Base-by-base conservation (phyloP, 2,329 filamentous ascomycete species). In the Colletotrichum incanum region DNA sequence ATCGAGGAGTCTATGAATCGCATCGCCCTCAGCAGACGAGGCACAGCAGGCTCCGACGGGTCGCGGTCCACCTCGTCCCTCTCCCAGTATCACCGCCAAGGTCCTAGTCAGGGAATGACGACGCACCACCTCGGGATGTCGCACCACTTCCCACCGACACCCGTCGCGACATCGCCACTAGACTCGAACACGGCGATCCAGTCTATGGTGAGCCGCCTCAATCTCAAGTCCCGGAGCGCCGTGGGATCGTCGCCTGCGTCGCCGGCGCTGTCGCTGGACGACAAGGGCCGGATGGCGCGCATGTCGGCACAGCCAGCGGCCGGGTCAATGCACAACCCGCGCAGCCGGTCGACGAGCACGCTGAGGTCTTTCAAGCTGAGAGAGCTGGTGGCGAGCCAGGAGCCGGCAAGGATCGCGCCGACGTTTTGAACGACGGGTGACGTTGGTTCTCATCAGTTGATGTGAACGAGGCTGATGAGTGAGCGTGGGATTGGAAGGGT, bases 141-240 rank as follows among this genome's bases (percentile, higher is more conserved):
- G 23, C 54, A 65, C 31, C 45, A 34, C 28, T 61, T 71, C 47
- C 77, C 78, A 12, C 79, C 79, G 9, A 72, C 72, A 1, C 73
- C 73, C 1, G 66, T 71, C 0, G 54, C 68, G 8, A 78, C 78
- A 11, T 79, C 80, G 37, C 78, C 78, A 1, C 74, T 80, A 16
- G 77, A 78, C 55, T 65, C 75, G 1, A 72, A 71, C 3, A 72
- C 78, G 2, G 79, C 79, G 11, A 78, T 83, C 62, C 76, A 73
- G 23, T 76, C 78, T 5, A 80, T 80, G 77, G 79, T 81, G 75
- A 76, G 76, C 68, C 80, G 79, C 50, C 65, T 83, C 16, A 80
- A 83, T 52, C 76, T 79, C 1, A 77, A 80, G n/a, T 77, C 78
- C 9, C 75, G 78, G 58, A 75, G 73, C 9, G 54, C n/a, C 1